These are phyloP conservation scores for Stagonosporopsis cucurbitacearum DNA, from an alignment of 2,329 filamentous ascomycete genomes.

Conservation along the genomic window DNA sequence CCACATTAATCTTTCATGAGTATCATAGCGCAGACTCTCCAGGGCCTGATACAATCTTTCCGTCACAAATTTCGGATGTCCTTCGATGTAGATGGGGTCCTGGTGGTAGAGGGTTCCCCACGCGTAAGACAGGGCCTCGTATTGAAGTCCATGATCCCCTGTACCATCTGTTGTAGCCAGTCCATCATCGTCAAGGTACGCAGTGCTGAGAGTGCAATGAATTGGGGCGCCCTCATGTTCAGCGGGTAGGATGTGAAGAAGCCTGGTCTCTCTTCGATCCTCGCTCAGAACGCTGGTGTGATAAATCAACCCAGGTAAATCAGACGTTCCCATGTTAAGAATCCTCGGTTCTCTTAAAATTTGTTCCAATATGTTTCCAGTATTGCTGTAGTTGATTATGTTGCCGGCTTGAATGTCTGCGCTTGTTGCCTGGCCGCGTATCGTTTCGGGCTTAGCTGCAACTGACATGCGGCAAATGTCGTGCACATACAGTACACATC, in stretches of 20 bases:
- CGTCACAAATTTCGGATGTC: neutral
- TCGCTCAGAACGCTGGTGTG: neutral
- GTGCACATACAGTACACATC: neutral
- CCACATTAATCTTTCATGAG: neutral
- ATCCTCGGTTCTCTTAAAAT: neutral
- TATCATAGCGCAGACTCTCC: neutral
- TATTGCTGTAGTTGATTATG: neutral
- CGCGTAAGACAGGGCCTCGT: neutral
- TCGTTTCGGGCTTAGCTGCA: neutral
- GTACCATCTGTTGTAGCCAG: neutral
- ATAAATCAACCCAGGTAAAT: neutral
- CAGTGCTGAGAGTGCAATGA: neutral
- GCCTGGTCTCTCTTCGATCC: neutral
- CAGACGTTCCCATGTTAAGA: neutral
- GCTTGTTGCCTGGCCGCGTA: neutral
- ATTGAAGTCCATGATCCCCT: neutral
- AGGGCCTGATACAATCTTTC: neutral
- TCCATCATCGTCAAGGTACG: neutral
- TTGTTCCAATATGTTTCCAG: neutral
- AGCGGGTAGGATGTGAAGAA: neutral
- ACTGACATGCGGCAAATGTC: neutral
- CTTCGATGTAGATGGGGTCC: neutral
- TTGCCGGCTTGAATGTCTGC: neutral
- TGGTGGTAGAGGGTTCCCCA: neutral
- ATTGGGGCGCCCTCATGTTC: neutral